Evolutionary conservation across 352 stramenopile species (phyloP), one percentile per base, ranked within the genome.

Genomic region (Pythium coloratum): DNA sequence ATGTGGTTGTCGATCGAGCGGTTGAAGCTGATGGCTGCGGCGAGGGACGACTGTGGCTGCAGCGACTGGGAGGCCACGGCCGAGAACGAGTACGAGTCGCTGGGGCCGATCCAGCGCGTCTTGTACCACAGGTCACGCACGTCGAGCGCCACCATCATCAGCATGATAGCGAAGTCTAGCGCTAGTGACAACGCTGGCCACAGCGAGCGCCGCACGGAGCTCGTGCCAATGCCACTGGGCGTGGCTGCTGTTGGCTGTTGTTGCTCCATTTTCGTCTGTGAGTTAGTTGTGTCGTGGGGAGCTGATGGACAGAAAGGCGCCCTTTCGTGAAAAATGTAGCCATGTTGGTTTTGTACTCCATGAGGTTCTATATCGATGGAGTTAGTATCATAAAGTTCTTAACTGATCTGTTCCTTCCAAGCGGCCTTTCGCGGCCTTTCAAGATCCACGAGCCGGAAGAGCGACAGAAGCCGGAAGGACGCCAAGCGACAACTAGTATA

Each of bases 91-190:
- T 59, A 70, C 16, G 30, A 62, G 49, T 74, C 67, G 57, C 59
- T 20, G 5, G 67, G 67, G 9, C 67, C 67, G 46, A 74, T 55
- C 67, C 56, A 74, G 10, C 20, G 33, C 24, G 67, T 74, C 57
- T 74, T 74, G 59, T 59, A 74, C 56, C 42, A 67, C 2, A 74
- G 59, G 49, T 74, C 67, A 20, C 67, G 67, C 26, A 70, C 2
- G 36, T 74, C 67, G 2, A 74, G 63, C 28, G 18, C 62, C 40
- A 64, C 10, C 55, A 69, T 51, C 30, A 49, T 40, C 8, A 64
- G 40, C 47, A 70, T 64, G 14, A 68, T 6, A 12, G 42, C 3
- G 10, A 66, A 46, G 24, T 70, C 64, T 28, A 50, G 6, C 6
- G 34, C 26, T 3, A 70, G 50, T 38, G 53, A 33, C 9, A 62